Evolutionary conservation across 2,329 filamentous ascomycete genomes (phyloP).

Genomic region (Fusarium papillatum): DNA sequence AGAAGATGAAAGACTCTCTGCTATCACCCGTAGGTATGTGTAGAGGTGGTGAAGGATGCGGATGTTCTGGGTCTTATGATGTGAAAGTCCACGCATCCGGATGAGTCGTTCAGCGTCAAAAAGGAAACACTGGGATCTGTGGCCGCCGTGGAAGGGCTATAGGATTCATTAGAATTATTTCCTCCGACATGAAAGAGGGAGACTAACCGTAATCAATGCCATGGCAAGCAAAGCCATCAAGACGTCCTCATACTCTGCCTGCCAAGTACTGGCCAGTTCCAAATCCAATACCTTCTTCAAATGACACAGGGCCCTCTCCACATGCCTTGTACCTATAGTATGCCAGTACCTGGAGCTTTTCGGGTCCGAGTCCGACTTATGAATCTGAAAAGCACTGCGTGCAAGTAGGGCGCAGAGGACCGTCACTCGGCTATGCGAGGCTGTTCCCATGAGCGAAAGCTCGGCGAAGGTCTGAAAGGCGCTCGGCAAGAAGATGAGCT

Average conservation of each 20-base stretch:
- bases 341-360: neutral
- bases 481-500: neutral
- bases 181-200: no score
- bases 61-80: neutral
- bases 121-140: neutral
- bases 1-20: neutral
- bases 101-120: neutral
- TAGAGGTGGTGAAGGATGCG: neutral
- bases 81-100: neutral
- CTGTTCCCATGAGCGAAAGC: neutral
- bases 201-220: neutral
- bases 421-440: neutral
- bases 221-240: neutral
- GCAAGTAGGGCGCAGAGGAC: neutral
- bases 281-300: neutral
- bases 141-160: neutral
- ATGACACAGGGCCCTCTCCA: neutral
- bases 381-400: neutral
- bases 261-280: neutral
- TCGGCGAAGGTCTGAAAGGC: neutral
- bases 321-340: neutral
- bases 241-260: neutral
- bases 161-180: neutral
- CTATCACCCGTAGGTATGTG: neutral
- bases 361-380: neutral